phyloP scores from a whole-genome alignment of 1,139 yeast species.

The Hemisphaericaspora xylofermentans region DNA sequence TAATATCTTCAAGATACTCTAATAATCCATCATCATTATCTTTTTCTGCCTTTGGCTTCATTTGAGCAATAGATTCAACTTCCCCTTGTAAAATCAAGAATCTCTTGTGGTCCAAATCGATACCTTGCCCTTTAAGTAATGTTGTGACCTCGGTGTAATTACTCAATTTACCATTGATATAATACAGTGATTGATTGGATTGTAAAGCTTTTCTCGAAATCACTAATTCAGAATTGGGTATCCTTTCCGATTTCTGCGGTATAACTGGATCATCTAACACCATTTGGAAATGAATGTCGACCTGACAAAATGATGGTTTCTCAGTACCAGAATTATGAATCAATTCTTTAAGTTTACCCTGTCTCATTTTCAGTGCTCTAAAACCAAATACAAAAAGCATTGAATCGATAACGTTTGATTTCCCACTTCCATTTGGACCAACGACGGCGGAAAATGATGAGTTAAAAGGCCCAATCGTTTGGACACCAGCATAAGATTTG shows the following conservation, averaged over 20 bases:
- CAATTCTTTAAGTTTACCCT: conserved; percentile 83
- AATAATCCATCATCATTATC: conserved; percentile 91
- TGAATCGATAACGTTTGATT: conserved; percentile 95
- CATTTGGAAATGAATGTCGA: conserved; percentile 86
- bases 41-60: conserved; percentile 94
- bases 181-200: conserved; percentile 78
- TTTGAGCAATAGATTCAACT: conserved; percentile 96
- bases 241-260: conserved; percentile 37
- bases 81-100: conserved; percentile 96
- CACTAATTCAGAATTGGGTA: conserved; percentile 60
- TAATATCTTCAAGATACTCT: conserved; percentile 93
- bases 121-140: conserved; percentile 76
- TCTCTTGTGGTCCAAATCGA: conserved; percentile 92
- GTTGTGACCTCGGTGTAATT: conserved; percentile 78
- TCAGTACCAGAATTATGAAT: conserved; percentile 78
- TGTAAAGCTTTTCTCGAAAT: conserved; percentile 78
- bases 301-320: conserved; percentile 73
- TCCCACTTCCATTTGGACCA: conserved; percentile 99
- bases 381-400: conserved; percentile 96
- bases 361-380: conserved; percentile 95
- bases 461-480: conserved; percentile 92
- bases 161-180: conserved; percentile 67
- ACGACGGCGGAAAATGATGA: conserved; percentile 94
- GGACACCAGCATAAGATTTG: conserved; percentile 96
- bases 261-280: conserved; percentile 58